These are phyloP conservation scores for Botrytis hyacinthi DNA, from an alignment of 2,329 filamentous ascomycete species.

Conservation along the genomic window DNA sequence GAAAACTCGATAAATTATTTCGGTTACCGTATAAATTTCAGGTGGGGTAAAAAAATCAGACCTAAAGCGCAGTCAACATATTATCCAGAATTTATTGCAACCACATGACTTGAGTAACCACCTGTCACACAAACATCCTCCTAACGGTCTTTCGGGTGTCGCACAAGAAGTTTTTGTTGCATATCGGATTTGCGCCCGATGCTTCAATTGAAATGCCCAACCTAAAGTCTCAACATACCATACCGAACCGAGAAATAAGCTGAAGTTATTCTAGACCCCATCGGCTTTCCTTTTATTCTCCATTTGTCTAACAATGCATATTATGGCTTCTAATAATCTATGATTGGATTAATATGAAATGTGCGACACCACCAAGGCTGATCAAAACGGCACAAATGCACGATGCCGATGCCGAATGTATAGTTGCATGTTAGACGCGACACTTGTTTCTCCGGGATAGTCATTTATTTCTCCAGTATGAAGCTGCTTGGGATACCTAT, in stretches of 20 bases:
- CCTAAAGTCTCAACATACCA: constrained; percentile 1
- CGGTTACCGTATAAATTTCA: constrained; percentile 15
- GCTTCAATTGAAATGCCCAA: constrained; percentile 11
- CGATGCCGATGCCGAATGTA: constrained; percentile 1
- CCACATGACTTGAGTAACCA: constrained; percentile 10
- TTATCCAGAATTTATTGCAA: constrained; percentile 7
- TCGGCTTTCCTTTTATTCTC: not conserved
- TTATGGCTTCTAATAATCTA: not conserved
- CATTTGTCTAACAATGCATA: constrained; percentile 13
- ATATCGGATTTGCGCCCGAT: constrained; percentile 23
- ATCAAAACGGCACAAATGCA: constrained; percentile 2
- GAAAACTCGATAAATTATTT: constrained; percentile 24
- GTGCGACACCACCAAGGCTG: not conserved
- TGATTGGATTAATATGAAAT: not conserved
- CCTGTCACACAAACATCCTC: not conserved
- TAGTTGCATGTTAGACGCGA: not conserved
- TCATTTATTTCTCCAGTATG: not conserved
- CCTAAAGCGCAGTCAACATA: constrained; percentile 9
- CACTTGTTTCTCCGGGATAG: not conserved
- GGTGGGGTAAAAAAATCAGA: not conserved
- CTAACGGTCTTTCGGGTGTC: not conserved
- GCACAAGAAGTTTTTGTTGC: constrained; percentile 21
- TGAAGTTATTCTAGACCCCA: constrained; percentile 1
- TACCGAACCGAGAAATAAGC: not conserved
- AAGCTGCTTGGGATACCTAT: constrained; percentile 11